phyloP scores from a whole-genome alignment of 305 asterid species.

The Fraxinus velutina region DNA sequence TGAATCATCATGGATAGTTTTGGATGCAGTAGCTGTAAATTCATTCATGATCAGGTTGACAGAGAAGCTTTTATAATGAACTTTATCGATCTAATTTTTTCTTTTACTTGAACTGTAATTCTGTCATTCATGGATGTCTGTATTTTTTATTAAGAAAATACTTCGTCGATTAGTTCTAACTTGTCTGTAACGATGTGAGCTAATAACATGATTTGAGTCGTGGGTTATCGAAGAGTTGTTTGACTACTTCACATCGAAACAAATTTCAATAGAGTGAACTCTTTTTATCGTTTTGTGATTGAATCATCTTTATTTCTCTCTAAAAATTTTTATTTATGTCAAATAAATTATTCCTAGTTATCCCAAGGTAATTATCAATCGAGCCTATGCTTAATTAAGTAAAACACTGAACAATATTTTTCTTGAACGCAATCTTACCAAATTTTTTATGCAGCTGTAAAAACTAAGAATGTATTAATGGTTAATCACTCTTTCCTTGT shows the following conservation, averaged over 20 bases:
- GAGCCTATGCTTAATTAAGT: neutral
- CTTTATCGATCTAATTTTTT: conserved; percentile 3
- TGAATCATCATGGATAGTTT: conserved; percentile 92
- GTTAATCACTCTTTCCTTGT: conserved; percentile 3
- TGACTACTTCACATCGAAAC: neutral
- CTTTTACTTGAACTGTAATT: conserved; percentile 25
- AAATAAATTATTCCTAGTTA: neutral
- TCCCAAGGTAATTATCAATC: neutral
- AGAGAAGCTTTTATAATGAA: conserved; percentile 63
- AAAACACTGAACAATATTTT: neutral
- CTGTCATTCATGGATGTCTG: conserved; percentile 29
- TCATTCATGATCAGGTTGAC: conserved; percentile 90
- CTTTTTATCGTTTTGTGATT: neutral
- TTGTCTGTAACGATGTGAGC: conserved; percentile 32
- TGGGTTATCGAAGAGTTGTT: neutral
- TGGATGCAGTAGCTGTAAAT: conserved; percentile 80
- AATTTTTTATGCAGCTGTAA: conserved; percentile 7
- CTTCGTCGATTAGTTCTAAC: conserved; percentile 27
- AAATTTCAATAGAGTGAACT: neutral
- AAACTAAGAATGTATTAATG: neutral
- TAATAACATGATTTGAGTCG: conserved; percentile 25
- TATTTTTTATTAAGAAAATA: conserved; percentile 23
- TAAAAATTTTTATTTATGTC: neutral
- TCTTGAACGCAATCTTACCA: neutral
- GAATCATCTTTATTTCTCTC: neutral